Percentiles rank a stretch among this genome's conserved stretches.
Evolutionary conservation across 306 rosid genomes (phyloP).

Genomic region (Oxytropis ochrocephala): DNA sequence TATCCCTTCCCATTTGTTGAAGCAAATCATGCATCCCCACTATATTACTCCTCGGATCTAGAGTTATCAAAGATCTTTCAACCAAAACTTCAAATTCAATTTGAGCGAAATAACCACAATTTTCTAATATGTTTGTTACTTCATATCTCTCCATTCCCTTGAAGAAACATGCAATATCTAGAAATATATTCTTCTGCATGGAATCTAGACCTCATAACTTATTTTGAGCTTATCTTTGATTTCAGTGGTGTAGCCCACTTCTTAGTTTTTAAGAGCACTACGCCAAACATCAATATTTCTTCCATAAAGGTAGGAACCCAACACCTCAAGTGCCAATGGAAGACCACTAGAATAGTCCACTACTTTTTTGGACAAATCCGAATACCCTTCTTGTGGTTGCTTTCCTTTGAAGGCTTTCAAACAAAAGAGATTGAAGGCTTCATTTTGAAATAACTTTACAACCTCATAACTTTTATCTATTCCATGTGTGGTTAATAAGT

Average conservation of each 20-base stretch:
- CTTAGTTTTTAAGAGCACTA: not conserved
- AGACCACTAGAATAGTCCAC: not conserved
- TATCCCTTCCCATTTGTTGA: constrained; percentile 3
- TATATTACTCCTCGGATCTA: not conserved
- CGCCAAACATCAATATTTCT: not conserved
- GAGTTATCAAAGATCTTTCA: constrained; percentile 27
- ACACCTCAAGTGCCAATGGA: constrained; percentile 14
- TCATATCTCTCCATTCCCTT: not conserved
- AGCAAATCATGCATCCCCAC: constrained; percentile 33
- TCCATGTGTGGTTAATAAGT: not conserved
- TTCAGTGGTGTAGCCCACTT: not conserved
- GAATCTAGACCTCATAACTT: constrained; percentile 8
- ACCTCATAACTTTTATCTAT: not conserved
- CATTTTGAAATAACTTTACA: not conserved
- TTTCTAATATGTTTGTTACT: constrained; percentile 8
- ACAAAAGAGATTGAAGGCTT: constrained; percentile 3
- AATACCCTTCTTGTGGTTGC: not conserved
- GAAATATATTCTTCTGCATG: constrained; percentile 14
- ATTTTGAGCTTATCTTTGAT: not conserved
- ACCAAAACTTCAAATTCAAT: constrained; percentile 19
- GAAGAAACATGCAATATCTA: constrained; percentile 30
- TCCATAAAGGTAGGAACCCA: not conserved
- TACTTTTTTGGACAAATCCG: not conserved
- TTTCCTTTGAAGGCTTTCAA: not conserved
- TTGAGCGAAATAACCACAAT: not conserved